A percentile compares a stretch with the other conserved stretches of the same genome.
Conservation (phyloP, 306 rosid genomes). For the Cicer bijugum region DNA sequence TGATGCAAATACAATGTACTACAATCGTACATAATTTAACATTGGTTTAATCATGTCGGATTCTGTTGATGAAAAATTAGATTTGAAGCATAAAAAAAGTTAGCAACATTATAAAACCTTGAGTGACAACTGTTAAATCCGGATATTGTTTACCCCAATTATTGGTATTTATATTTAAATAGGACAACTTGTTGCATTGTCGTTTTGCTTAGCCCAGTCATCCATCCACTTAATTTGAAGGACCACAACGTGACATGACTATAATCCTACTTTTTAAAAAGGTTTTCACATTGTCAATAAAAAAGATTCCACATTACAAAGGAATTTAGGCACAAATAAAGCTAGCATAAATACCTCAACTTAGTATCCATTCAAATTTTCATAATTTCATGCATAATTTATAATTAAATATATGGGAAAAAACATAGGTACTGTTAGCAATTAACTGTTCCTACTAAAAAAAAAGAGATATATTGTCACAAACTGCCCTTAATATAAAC, state of each 20-base stretch:
- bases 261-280: neutral
- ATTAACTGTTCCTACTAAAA: too few relatives aligned
- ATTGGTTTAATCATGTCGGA: conserved; percentile 37
- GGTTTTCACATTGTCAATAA: neutral
- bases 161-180: conserved; percentile 1
- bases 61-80: conserved; percentile 39
- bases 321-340: too few relatives aligned
- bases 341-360: too few relatives aligned
- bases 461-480: too few relatives aligned
- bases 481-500: too few relatives aligned
- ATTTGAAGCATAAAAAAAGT: conserved; percentile 19
- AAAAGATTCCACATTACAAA: too few relatives aligned
- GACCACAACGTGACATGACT: conserved; percentile 30
- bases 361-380: too few relatives aligned
- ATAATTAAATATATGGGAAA: too few relatives aligned
- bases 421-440: too few relatives aligned
- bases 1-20: conserved; percentile 43
- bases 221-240: conserved; percentile 15
- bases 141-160: neutral
- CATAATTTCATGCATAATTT: too few relatives aligned
- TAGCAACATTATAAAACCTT: conserved; percentile 12
- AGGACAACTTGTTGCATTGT: conserved; percentile 40
- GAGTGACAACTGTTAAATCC: conserved; percentile 30
- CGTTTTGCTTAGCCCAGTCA: conserved; percentile 23
- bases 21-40: neutral